Evolutionary conservation across 495 filamentous ascomycete genomes (phyloP), one percentile per base, ranked within the genome.

Genomic region (Aspergillus diversus): DNA sequence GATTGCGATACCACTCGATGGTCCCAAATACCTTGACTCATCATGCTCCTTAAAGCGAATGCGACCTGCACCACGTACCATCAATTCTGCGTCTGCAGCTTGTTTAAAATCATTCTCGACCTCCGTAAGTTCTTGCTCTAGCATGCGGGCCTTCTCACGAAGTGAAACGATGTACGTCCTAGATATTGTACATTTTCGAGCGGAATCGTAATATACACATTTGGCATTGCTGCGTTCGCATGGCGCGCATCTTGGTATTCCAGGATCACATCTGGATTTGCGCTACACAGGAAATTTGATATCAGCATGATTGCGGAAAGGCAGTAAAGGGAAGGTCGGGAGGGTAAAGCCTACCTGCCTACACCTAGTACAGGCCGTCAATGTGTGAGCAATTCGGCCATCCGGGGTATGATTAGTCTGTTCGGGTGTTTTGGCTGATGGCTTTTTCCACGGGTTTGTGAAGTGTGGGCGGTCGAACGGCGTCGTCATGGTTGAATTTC

Each of bases 1-100:
- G 77, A 98, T 94, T 63, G 91, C 92, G 71, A 96, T 94, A 62
- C 94, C 94, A 72, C 94, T 97, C 11, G 92, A 94, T 11, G 94
- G 88, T 0, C 94, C 94, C 12, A 98, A 81, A 68, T 93, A 98
- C 61, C 93, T 88, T 11, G 92, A 85, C 72, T 95, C 92, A 66
- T 95, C 90, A 50, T 88, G 87, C 63, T 92, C 89, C 59, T 87
- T 84, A 52, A 97, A 86, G 17, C 86, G 87, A 59, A 97, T 92
- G 61, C 92, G 82, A 35, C 92, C 93, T 48, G 90, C 90, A 11
- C 87, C 89, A 7, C 91, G 89, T 51, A 97, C 87, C 72, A 96
- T 89, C 58, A 91, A 84, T 75, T 96, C 93, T 16, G 87, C 86
- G 73, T 89, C 87, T 5, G 86, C 85, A 31, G 86, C 76, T 50